Conservation (phyloP, 805 yeast genomes). For the Isabelozyma heimii region DNA sequence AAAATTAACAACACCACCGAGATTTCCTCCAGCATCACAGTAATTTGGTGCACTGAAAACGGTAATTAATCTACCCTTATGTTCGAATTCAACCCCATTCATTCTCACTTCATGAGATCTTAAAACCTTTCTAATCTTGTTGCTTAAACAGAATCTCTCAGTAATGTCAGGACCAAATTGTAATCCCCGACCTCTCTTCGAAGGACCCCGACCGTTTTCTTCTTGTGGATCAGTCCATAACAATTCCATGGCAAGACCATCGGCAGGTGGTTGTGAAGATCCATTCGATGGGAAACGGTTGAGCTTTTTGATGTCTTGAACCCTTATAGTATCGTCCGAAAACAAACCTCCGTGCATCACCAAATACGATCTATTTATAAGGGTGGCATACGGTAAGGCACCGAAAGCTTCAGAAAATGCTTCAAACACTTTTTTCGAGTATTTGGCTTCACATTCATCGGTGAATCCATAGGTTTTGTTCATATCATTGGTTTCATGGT, state of each 20-base stretch:
- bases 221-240: slow-evolving; percentile 97
- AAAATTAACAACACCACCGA: slow-evolving; percentile 86
- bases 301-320: slow-evolving; percentile 71
- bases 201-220: slow-evolving; percentile 73
- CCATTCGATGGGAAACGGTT: slow-evolving; percentile 58
- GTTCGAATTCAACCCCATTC: slow-evolving; percentile 88
- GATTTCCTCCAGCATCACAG: slow-evolving; percentile 88
- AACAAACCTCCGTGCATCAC: slow-evolving; percentile 97
- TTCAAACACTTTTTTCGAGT: slow-evolving; percentile 72
- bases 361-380: slow-evolving; percentile 73
- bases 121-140: slow-evolving; percentile 73
- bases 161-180: slow-evolving; percentile 98
- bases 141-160: slow-evolving; percentile 65
- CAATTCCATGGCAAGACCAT: slow-evolving; percentile 93
- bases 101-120: slow-evolving; percentile 95
- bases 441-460: slow-evolving; percentile 92
- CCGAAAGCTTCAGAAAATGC: slow-evolving; percentile 86
- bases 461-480: slow-evolving; percentile 94
- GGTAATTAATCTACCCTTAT: slow-evolving; percentile 79
- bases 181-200: slow-evolving; percentile 92
- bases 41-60: slow-evolving; percentile 99
- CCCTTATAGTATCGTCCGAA: slow-evolving; percentile 66
- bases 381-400: slow-evolving; percentile 79
- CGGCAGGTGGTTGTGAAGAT: slow-evolving; percentile 77
- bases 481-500: slow-evolving; percentile 97